Evolutionary conservation across 768 basidiomycete genomes (phyloP).

Genomic region (Russula lepida): DNA sequence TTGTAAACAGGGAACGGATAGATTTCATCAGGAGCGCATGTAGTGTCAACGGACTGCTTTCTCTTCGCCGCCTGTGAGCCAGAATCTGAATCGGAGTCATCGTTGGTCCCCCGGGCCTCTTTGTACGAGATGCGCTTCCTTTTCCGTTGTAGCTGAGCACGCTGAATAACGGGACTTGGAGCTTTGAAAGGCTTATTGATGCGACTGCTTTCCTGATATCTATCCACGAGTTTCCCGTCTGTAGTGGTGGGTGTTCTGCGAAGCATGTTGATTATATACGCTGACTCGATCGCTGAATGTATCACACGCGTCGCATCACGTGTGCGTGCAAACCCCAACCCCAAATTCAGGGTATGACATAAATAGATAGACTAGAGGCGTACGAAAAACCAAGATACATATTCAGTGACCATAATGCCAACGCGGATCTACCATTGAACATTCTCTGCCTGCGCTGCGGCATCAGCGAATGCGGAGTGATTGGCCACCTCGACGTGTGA

Average conservation of each 20-base stretch:
- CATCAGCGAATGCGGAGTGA: slow-evolving; percentile 17
- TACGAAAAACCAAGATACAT: not conserved
- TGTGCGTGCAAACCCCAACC: not conserved
- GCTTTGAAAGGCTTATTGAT: slow-evolving; percentile 77
- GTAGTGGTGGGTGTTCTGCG: slow-evolving; percentile 58
- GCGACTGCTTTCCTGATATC: slow-evolving; percentile 62
- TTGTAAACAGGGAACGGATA: slow-evolving; percentile 73
- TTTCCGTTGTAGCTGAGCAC: slow-evolving; percentile 64
- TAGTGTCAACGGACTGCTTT: slow-evolving; percentile 52
- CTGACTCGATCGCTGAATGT: not conserved
- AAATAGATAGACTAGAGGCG: not conserved
- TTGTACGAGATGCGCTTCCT: slow-evolving; percentile 87
- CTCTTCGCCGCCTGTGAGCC: slow-evolving; percentile 50
- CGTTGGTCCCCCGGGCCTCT: slow-evolving; percentile 43
- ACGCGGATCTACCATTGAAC: slow-evolving; percentile 30
- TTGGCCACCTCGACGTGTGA: slow-evolving; percentile 20
- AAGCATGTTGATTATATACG: slow-evolving; percentile 40
- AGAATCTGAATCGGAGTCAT: slow-evolving; percentile 50
- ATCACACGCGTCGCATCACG: slow-evolving; percentile 6
- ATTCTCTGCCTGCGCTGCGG: slow-evolving; percentile 32
- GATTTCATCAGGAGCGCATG: slow-evolving; percentile 50
- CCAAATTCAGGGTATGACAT: not conserved
- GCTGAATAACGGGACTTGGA: slow-evolving; percentile 46
- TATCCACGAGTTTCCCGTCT: slow-evolving; percentile 60
- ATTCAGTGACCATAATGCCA: not conserved